Evolutionary conservation across 257 asterid species (phyloP).

Genomic region (Solanum chmielewskii): DNA sequence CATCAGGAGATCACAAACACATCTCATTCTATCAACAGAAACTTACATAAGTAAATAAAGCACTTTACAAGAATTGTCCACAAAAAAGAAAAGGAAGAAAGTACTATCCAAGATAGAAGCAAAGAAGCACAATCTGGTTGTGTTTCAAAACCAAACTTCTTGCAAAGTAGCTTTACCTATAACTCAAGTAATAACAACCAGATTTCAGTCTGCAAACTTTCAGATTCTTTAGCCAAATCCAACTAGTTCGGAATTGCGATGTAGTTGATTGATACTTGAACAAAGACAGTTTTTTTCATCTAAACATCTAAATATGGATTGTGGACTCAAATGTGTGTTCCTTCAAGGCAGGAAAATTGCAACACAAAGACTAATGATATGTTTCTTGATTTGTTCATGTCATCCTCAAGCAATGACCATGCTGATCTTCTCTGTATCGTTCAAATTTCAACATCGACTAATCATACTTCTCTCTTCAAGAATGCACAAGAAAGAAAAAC

Average conservation of each 20-base stretch:
- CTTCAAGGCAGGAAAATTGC: background rate
- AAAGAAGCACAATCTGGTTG: background rate
- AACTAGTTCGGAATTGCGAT: background rate
- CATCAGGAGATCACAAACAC: background rate
- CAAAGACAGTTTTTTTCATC: background rate
- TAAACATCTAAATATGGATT: background rate
- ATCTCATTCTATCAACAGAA: background rate
- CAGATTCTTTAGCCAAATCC: background rate
- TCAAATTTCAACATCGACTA: background rate
- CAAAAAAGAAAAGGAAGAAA: background rate
- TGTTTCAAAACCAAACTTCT: background rate
- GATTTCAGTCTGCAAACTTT: background rate
- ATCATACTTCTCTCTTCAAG: constrained; percentile 93
- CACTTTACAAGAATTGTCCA: background rate
- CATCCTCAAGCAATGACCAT: background rate
- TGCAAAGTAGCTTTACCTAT: background rate
- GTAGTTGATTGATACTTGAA: background rate
- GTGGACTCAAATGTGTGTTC: background rate
- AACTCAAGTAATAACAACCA: background rate
- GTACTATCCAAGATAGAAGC: background rate
- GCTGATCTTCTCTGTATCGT: background rate
- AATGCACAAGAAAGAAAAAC: constrained; percentile 26
- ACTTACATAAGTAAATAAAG: background rate
- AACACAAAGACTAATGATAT: background rate
- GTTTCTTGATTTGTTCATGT: background rate